These are phyloP conservation scores for Leptographium flavum DNA, from an alignment of 2,329 filamentous ascomycete species.

Conservation along the genomic window DNA sequence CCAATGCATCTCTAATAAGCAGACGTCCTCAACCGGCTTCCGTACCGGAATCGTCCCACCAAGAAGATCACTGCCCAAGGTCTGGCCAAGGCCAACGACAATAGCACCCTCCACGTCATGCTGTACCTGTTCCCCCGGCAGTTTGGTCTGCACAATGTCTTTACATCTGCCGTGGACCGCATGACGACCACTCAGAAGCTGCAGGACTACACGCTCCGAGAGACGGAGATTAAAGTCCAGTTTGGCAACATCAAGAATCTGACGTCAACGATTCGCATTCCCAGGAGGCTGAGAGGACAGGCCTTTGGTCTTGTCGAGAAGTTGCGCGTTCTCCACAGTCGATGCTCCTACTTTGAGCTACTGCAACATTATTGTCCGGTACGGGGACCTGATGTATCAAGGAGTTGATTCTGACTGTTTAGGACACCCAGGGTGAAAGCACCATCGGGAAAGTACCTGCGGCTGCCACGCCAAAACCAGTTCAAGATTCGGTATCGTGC, in stretches of 20 bases:
- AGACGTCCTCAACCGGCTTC: constrained; percentile 72
- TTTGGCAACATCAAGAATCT: constrained; percentile 14
- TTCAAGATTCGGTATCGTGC: neutral
- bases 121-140: constrained; percentile 91
- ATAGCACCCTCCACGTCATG: constrained; percentile 56
- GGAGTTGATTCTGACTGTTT: too few relatives aligned
- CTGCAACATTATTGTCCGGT: constrained; percentile 71
- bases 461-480: neutral
- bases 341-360: constrained; percentile 68
- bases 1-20: neutral
- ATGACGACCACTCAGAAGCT: constrained; percentile 57
- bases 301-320: constrained; percentile 45
- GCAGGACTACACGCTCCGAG: constrained; percentile 74
- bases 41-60: constrained; percentile 23
- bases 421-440: neutral
- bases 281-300: constrained; percentile 55
- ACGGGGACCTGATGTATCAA: constrained; percentile 8
- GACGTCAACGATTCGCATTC: constrained; percentile 25
- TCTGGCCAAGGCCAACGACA: constrained; percentile 18
- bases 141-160: constrained; percentile 85
- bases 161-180: constrained; percentile 53
- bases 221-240: constrained; percentile 55
- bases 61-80: constrained; percentile 8
- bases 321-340: constrained; percentile 55
- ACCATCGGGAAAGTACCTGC: too few relatives aligned